Evolutionary conservation across 2,329 filamentous ascomycete species (phyloP).

Genomic region (Chrysoporthe austroafricana): DNA sequence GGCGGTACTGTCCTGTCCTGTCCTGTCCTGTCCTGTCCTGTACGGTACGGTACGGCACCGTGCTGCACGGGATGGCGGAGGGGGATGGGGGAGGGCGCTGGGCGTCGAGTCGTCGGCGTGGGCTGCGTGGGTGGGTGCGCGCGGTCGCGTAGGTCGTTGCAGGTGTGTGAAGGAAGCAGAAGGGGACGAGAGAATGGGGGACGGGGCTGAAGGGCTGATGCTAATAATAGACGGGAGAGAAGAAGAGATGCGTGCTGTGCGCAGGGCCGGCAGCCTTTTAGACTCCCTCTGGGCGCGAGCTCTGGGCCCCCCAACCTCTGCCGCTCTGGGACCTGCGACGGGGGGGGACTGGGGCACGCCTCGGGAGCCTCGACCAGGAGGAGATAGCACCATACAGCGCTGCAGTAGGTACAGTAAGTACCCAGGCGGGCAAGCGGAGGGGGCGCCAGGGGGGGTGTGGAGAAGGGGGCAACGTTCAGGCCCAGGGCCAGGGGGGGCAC

Average conservation of each 20-base stretch:
- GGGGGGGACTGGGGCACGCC: neutral
- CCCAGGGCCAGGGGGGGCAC: neutral
- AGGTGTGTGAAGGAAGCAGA: conserved; percentile 16
- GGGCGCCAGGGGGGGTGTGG: conserved; percentile 8
- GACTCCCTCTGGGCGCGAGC: conserved; percentile 10
- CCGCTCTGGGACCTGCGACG: too few species aligned
- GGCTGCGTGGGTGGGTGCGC: conserved; percentile 13
- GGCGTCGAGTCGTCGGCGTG: conserved; percentile 1
- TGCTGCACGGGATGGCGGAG: neutral
- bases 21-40: too few species aligned
- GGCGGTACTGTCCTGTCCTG: neutral
- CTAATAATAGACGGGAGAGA: conserved; percentile 53
- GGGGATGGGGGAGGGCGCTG: conserved; percentile 17
- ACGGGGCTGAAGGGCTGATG: conserved; percentile 55
- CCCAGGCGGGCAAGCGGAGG: neutral
- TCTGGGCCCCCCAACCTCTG: neutral
- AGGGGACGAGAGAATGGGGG: conserved; percentile 39
- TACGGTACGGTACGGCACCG: too few species aligned
- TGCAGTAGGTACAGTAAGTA: neutral
- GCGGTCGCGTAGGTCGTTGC: conserved; percentile 4
- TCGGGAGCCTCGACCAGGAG: neutral
- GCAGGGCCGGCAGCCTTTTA: conserved; percentile 32
- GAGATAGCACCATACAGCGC: neutral
- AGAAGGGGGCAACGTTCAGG: conserved; percentile 15
- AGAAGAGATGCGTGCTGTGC: conserved; percentile 38